Evolutionary conservation across 306 rosid genomes (phyloP).

Genomic region (Argentina anserina): DNA sequence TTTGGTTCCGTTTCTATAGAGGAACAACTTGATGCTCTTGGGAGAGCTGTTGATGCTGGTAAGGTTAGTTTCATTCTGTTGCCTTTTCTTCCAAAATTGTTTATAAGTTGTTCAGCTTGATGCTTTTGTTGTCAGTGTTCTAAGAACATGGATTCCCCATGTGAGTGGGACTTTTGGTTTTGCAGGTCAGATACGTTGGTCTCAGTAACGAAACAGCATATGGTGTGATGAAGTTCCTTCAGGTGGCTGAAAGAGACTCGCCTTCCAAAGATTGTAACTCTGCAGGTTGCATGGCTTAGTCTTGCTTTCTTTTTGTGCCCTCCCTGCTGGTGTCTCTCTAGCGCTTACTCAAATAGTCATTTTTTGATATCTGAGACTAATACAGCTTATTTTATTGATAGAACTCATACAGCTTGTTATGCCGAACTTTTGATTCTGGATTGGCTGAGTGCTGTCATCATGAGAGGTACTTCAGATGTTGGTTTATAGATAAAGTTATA

Average conservation of each 20-base stretch:
- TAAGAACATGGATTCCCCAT: not conserved
- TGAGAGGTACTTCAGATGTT: conserved; percentile 57
- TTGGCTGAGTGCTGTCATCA: conserved; percentile 92
- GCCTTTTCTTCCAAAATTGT: not conserved
- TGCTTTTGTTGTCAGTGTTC: conserved; percentile 1
- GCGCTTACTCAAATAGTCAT: not conserved
- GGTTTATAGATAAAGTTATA: not conserved
- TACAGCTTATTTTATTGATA: conserved; percentile 36
- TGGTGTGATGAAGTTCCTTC: conserved; percentile 88
- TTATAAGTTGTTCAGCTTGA: not conserved
- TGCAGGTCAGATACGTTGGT: conserved; percentile 78
- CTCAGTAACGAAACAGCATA: conserved; percentile 93
- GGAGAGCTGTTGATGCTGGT: conserved; percentile 60
- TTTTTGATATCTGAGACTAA: conserved; percentile 24
- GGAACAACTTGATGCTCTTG: conserved; percentile 75
- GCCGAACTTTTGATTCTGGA: conserved; percentile 85
- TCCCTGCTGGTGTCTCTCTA: conserved; percentile 11
- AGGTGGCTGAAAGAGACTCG: conserved; percentile 50
- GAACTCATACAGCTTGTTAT: conserved; percentile 78
- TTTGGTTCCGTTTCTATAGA: conserved; percentile 58
- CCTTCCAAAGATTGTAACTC: conserved; percentile 56
- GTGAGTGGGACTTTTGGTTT: conserved; percentile 17
- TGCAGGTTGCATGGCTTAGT: conserved; percentile 60
- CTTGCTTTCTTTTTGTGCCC: conserved; percentile 14
- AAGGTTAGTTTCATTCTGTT: conserved; percentile 43